phyloP scores from a whole-genome alignment of 129 eudicot genomes.

The Saposhnikovia divaricata region DNA sequence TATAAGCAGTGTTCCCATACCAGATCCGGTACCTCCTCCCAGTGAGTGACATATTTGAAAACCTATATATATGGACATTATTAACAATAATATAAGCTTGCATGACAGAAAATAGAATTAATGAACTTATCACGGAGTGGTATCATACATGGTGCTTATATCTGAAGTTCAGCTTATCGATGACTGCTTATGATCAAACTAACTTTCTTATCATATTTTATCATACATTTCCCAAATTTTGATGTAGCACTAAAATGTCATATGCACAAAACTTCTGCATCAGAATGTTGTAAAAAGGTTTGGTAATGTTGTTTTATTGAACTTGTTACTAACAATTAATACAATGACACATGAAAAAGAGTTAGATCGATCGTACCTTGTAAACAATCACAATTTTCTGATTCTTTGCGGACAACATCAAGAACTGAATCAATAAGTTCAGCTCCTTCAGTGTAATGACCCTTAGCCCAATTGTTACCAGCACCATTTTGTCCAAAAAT shows the following conservation, averaged over 20 bases:
- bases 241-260: too few species aligned
- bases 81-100: not conserved
- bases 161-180: too few species aligned
- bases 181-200: too few species aligned
- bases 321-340: not conserved
- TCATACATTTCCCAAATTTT: too few species aligned
- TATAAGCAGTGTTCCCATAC: conserved; percentile 75
- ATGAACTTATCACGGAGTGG: too few species aligned
- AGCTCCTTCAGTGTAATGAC: conserved; percentile 88
- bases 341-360: not conserved
- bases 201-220: too few species aligned
- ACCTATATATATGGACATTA: conserved; percentile 18
- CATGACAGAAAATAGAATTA: not conserved
- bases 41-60: conserved; percentile 81
- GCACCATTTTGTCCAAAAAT: conserved; percentile 79
- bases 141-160: too few species aligned
- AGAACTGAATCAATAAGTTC: conserved; percentile 71
- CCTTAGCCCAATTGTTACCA: conserved; percentile 80
- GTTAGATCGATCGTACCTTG: conserved; percentile 40
- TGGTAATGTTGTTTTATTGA: not conserved
- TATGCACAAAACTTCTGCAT: not conserved
- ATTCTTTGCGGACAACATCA: conserved; percentile 82
- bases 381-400: conserved; percentile 75
- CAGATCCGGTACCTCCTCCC: conserved; percentile 80
- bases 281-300: not conserved